Evolutionary conservation across 495 filamentous ascomycete genomes (phyloP), one percentile per base, ranked within the genome.

Genomic region (Penicillium coprophilum): DNA sequence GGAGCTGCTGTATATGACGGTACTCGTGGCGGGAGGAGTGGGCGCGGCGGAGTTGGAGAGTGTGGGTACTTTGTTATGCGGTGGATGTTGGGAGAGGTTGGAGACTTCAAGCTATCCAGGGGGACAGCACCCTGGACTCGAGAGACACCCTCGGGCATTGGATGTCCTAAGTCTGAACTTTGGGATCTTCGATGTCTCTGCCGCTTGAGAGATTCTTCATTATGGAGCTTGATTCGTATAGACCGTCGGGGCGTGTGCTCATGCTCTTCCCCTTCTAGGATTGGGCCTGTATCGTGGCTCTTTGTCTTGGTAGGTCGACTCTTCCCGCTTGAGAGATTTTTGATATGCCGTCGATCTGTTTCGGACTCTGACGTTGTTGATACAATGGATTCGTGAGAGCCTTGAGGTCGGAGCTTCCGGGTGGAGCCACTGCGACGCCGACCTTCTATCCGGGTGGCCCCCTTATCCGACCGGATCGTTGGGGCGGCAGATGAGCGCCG

Each of bases 181-280:
- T 72, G 68, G 6, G 68, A 65, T 39, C 73, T 70, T 47, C 70
- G 69, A 43, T 76, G 81, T 62, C 85, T 87, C 58, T 87, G 82
- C 61, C 68, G 66, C 32, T 76, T 70, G 9, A 74, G 62, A 13
- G 69, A 60, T 45, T 96, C 90, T 65, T 97, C 92, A 59, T 90
- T 89, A 70, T 92, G 83, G 13, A 96, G 79, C 69, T 95, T 96
- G 61, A 97, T 96, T 28, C 91, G 82, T 58, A 96, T 96, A 15
- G 91, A 93, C 30, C 91, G 84, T 58, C 90, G 83, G 3, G 85
- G 56, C 84, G 89, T 46, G 79, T 74, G 55, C 83, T 90, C 50
- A 4, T 52, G 17, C 24, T 52, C 50, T 20, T 41, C 24, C 11
- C 36, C 68, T 85, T 90, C 71, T 62, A 80, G 57, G 50, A 69